Conservation (phyloP, 768 basidiomycete genomes). For the Naematelia encephala region DNA sequence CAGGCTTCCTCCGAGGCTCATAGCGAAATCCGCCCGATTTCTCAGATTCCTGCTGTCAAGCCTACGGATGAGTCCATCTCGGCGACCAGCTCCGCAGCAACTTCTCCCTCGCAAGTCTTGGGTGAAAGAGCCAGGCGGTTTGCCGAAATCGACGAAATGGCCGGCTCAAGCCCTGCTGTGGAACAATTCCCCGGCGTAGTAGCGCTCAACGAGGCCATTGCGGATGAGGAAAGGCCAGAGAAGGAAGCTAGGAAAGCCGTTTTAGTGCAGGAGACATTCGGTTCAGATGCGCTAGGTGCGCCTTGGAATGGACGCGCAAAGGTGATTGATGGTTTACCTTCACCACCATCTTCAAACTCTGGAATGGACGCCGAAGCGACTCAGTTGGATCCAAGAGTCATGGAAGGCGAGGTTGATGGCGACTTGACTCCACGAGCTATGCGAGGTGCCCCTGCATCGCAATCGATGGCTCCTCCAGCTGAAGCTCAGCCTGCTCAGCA, state of each 20-base stretch:
- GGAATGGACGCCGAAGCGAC: not conserved
- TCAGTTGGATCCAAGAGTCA: not conserved
- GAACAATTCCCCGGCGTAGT: conserved; percentile 16
- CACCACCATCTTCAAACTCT: conserved; percentile 5
- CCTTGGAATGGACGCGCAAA: not conserved
- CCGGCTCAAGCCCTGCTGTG: conserved; percentile 10
- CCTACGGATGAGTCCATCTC: not conserved
- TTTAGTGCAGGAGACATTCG: not conserved
- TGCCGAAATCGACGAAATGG: conserved; percentile 12
- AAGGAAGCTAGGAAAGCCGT: not conserved
- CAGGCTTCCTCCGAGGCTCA: not conserved
- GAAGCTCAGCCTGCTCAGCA: conserved; percentile 1
- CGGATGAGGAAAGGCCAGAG: conserved; percentile 16
- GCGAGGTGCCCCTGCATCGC: not conserved
- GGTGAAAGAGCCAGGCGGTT: conserved; percentile 12
- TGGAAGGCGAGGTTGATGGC: not conserved
- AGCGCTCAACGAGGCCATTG: conserved; percentile 20
- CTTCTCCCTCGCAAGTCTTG: not conserved
- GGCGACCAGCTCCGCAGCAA: not conserved
- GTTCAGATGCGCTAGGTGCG: not conserved
- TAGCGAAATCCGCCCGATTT: conserved; percentile 2
- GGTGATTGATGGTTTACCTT: not conserved
- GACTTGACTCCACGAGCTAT: not conserved
- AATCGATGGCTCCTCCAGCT: conserved; percentile 8
- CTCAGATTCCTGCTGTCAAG: conserved; percentile 12